Evolutionary conservation across 768 basidiomycete species (phyloP).

Genomic region (Phlegmacium glaucopus): DNA sequence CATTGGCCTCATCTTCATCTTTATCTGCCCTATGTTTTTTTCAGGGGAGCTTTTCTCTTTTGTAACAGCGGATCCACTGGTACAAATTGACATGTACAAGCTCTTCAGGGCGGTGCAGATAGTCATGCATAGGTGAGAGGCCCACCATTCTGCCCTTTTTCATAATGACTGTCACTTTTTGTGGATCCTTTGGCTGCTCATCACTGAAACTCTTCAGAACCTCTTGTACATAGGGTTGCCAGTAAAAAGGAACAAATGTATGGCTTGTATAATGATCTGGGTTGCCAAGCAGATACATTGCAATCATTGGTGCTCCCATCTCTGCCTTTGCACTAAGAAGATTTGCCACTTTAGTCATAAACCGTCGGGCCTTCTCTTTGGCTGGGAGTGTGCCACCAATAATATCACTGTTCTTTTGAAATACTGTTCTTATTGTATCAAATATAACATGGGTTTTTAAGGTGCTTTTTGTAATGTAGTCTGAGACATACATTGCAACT

Average conservation of each 20-base stretch:
- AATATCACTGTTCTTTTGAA: conserved; percentile 19
- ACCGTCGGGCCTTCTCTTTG: background rate
- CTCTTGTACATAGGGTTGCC: conserved; percentile 10
- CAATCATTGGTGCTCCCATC: conserved; percentile 24
- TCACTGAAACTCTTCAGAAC: conserved; percentile 3
- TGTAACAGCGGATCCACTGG: conserved; percentile 19
- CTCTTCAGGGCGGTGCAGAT: conserved; percentile 19
- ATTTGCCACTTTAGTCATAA: conserved; percentile 23
- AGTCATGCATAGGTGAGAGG: conserved; percentile 22
- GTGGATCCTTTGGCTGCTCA: background rate
- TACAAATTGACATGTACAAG: conserved; percentile 17
- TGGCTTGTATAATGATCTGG: conserved; percentile 30
- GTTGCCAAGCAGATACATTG: conserved; percentile 20
- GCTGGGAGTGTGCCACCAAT: conserved; percentile 3
- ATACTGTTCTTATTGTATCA: conserved; percentile 21
- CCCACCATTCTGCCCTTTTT: conserved; percentile 10
- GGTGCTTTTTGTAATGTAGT: conserved; percentile 33
- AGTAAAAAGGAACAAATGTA: conserved; percentile 22
- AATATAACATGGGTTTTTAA: conserved; percentile 33
- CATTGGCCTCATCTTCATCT: no score
- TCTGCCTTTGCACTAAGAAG: conserved; percentile 21
- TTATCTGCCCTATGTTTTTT: conserved; percentile 1
- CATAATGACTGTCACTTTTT: conserved; percentile 9
- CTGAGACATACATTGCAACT: conserved; percentile 30
- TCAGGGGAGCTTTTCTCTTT: conserved; percentile 7